Evolutionary conservation across 805 yeast species (phyloP).

Genomic region (Starmerella vitae): DNA sequence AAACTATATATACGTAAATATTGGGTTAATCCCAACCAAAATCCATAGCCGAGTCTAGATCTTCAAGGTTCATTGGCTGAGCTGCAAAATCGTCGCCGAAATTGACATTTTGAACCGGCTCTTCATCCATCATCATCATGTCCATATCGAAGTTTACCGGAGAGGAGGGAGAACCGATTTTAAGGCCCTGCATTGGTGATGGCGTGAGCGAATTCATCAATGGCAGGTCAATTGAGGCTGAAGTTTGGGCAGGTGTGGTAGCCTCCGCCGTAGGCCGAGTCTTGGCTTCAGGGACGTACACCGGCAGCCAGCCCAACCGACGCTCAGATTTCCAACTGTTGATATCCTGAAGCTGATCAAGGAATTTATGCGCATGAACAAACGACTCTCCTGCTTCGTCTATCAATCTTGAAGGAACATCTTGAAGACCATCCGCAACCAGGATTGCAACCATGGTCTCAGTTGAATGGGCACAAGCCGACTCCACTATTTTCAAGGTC

Average conservation of each 20-base stretch:
- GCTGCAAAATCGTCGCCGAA: slow-evolving; percentile 17
- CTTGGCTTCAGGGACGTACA: no score
- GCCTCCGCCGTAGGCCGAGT: no score
- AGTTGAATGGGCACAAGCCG: slow-evolving; percentile 1
- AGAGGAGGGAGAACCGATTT: not conserved
- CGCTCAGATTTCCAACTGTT: no score
- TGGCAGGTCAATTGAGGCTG: not conserved
- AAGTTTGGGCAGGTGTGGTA: not conserved
- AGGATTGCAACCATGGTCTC: slow-evolving; percentile 13
- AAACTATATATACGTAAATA: not conserved
- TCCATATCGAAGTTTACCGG: not conserved
- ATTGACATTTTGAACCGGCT: not conserved
- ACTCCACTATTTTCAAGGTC: slow-evolving; percentile 7
- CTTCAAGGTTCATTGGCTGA: slow-evolving; percentile 22
- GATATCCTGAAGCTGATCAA: no score
- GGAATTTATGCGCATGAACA: no score
- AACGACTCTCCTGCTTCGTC: not conserved
- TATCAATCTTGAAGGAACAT: not conserved
- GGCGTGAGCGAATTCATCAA: not conserved
- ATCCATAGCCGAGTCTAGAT: slow-evolving; percentile 23
- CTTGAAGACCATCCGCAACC: slow-evolving; percentile 11
- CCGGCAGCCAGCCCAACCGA: no score
- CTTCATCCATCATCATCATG: not conserved
- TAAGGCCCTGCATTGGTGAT: no score
- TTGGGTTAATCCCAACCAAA: slow-evolving; percentile 21